Evolutionary conservation across 306 rosid species (phyloP), one percentile per base, ranked within the genome.

Genomic region (Castanea crenata): DNA sequence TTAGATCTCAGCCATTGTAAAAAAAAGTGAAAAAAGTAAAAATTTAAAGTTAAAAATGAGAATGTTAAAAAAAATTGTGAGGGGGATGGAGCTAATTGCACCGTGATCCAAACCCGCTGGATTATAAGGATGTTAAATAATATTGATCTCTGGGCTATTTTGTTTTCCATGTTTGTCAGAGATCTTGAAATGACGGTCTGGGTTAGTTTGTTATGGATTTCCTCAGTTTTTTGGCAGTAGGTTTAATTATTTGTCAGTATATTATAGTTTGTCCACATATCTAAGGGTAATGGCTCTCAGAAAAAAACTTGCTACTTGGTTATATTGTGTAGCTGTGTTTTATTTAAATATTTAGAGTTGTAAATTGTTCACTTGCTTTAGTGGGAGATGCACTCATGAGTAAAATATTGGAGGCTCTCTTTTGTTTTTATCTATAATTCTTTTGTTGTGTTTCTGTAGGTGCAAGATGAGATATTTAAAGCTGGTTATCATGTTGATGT

Each of bases 401-500:
- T 55, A 57, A 12, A 72, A 19, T 79, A 51, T 69, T 25, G 35
- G 62, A 25, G 51, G 20, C n/a, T 76, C 59, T 12, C n/a, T 68
- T n/a, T 71, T 44, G 16, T 11, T 32, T 69, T 75, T 80, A n/a
- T 68, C 74, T 14, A 29, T 62, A 25, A 69, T 46, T 41, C 10
- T 72, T 29, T 72, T 80, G 75, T 73, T 79, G 23, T 79, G 51
- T 74, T 69, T 79, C 79, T 81, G 67, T 80, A 94, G 99, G 95
- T 94, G 76, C 81, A 87, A 20, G 93, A 91, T 80, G 86, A 79
- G 81, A 88, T 94, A 80, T 93, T 90, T 78, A 79, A 83, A 63
- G 95, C 92, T 44, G 99, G 97, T 73, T 92, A 79, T 79, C 74
- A 82, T 52, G 97, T 90, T 35, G 99, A 94, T 51, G 97, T 88